These are phyloP conservation scores for Pisolithus sp. DNA, from an alignment of 768 basidiomycete species.

Conservation along the genomic window DNA sequence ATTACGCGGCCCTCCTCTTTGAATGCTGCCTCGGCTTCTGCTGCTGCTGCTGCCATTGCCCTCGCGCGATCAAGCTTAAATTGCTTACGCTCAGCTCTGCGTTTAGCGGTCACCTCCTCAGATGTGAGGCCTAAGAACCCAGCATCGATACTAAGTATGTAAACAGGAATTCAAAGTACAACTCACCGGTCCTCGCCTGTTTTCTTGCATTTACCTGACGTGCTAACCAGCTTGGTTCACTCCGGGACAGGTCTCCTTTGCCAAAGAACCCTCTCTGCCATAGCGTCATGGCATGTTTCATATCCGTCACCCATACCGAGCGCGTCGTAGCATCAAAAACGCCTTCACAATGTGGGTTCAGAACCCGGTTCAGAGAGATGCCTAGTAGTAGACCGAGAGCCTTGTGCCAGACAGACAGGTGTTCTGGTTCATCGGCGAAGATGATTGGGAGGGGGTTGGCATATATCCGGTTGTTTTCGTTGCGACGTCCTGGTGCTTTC, in stretches of 20 bases:
- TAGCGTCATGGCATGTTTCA: conserved; percentile 57
- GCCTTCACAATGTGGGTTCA: conserved; percentile 72
- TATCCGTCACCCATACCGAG: conserved; percentile 80
- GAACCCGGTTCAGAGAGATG: conserved; percentile 48
- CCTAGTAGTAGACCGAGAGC: conserved; percentile 51
- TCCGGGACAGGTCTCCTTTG: conserved; percentile 89
- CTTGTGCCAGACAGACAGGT: conserved; percentile 37
- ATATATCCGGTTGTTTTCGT: conserved; percentile 65
- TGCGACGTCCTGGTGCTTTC: conserved; percentile 50
- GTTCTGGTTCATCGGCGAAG: conserved; percentile 34
- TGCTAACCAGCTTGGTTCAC: conserved; percentile 90
- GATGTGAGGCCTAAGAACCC: conserved; percentile 54
- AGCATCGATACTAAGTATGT: conserved; percentile 19
- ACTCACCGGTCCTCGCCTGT: conserved; percentile 52
- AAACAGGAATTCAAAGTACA: not conserved
- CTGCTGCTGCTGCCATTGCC: conserved; percentile 77
- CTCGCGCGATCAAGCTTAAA: conserved; percentile 90
- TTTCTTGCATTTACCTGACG: conserved; percentile 61
- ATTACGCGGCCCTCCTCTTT: conserved; percentile 60
- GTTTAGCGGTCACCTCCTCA: conserved; percentile 85
- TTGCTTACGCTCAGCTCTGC: conserved; percentile 81
- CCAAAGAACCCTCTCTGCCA: conserved; percentile 96
- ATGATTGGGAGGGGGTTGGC: conserved; percentile 64
- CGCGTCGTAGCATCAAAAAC: conserved; percentile 71
- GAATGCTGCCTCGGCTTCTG: conserved; percentile 74